Base-by-base conservation (phyloP, 768 basidiomycete genomes). In the Podaxis mareebaensis region DNA sequence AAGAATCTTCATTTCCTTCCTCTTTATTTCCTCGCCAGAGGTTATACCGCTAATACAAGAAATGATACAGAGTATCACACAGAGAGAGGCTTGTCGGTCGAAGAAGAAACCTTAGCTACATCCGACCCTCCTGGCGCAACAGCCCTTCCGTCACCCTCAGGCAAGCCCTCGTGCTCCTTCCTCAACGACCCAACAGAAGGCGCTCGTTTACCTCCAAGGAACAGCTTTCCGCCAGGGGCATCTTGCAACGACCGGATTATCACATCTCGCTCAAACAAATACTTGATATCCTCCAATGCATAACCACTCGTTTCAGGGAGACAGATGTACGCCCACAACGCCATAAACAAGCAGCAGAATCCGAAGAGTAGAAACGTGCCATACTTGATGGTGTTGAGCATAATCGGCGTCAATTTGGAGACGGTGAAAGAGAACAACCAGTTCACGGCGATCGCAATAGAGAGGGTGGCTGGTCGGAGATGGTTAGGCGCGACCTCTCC, bases 381-480 rank as follows among this genome's bases (percentile, higher is more conserved):
- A 53, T 77, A 77, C 2, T 65, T 72, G 33, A 78, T 73, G 20
- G 64, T 66, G 56, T 72, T 69, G 39, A 77, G 71, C 74, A 76
- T 72, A 38, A 75, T 72, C 1, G 74, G 72, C n/a, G 79, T 81
- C 38, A 81, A 42, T 56, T 80, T 80, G 22, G 80, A 79, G 40
- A 83, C 79, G 11, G 74, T 79, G 68, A 81, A 76, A 6, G 79
- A 75, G 69, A 80, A 80, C 13, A 81, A 70, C 81, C 81, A 83
- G 69, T 79, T 80, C 33, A 79, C 72, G 26, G 74, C 77, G 44
- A 79, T 67, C 0, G 79, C 76, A 22, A 76, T 63, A 0, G 79
- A 75, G 44, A 80, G 73, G 1, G 74, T 69, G 7, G 74, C 73
- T 6, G 78, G 70, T 20, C 81, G 77, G 36, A 82, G 71, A 58